Conservation (phyloP, 768 basidiomycete species). For the Tephrocybe sp. region DNA sequence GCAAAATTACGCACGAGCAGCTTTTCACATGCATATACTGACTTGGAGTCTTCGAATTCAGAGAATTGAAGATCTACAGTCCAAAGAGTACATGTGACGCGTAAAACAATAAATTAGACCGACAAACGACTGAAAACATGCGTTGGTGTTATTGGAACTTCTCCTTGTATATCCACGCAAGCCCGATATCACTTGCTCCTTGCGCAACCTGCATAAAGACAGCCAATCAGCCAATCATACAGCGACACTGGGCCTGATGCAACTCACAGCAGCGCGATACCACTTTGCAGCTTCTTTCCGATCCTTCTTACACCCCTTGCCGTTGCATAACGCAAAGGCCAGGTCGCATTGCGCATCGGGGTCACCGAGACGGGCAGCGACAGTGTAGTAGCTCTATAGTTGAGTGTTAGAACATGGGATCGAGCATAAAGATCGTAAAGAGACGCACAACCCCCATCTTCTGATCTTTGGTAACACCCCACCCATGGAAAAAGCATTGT, state of each 20-base stretch:
- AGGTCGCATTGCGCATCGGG: slow-evolving; percentile 85
- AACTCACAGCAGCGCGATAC: slow-evolving; percentile 82
- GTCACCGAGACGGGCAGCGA: slow-evolving; percentile 84
- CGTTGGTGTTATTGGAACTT: slow-evolving; percentile 55
- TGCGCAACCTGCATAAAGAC: slow-evolving; percentile 43
- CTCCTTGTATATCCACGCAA: slow-evolving; percentile 92
- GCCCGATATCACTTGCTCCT: slow-evolving; percentile 78
- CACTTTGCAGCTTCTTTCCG: slow-evolving; percentile 84
- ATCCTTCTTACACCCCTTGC: slow-evolving; percentile 88
- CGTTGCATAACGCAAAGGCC: slow-evolving; percentile 83
- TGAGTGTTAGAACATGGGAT: background rate
- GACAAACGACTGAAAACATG: background rate
- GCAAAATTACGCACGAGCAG: too few relatives aligned
- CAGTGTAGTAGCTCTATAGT: slow-evolving; percentile 73
- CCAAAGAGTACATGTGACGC: too few relatives aligned
- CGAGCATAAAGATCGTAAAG: background rate
- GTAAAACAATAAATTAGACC: background rate
- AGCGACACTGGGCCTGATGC: background rate
- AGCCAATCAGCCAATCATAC: background rate
- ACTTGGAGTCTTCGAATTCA: too few relatives aligned
- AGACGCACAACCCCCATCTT: slow-evolving; percentile 82
- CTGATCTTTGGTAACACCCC: slow-evolving; percentile 86
- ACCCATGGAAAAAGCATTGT: slow-evolving; percentile 90
- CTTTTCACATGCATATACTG: too few relatives aligned
- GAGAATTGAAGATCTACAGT: too few relatives aligned